Percentiles rank a stretch among this genome's conserved stretches.
Evolutionary conservation across 768 basidiomycete genomes (phyloP).

Genomic region (Artomyces pyxidatus): DNA sequence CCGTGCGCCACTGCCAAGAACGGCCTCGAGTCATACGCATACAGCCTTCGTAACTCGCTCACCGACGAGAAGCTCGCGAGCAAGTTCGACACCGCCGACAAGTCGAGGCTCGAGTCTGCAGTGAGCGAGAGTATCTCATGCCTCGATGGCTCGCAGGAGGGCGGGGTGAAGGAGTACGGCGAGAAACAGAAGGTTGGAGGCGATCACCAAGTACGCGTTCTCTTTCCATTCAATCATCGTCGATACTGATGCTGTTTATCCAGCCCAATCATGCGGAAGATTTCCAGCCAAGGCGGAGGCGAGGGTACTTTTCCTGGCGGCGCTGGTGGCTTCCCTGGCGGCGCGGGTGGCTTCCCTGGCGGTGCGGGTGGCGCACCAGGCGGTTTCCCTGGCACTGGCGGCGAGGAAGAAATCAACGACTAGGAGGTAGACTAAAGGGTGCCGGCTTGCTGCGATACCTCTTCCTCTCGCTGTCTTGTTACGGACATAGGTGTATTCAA

Average conservation of each 20-base stretch:
- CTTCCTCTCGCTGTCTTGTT: constrained; percentile 15
- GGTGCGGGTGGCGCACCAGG: constrained; percentile 56
- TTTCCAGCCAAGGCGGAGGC: constrained; percentile 46
- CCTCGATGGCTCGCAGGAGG: constrained; percentile 85
- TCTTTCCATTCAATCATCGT: neutral
- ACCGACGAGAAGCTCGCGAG: constrained; percentile 76
- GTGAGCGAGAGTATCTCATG: constrained; percentile 78
- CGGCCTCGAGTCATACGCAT: constrained; percentile 86
- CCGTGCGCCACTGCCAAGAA: constrained; percentile 85
- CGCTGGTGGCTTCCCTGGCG: constrained; percentile 54
- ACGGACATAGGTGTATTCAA: constrained; percentile 13
- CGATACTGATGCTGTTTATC: neutral
- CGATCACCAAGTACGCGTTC: constrained; percentile 51
- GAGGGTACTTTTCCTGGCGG: constrained; percentile 39
- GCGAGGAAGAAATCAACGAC: constrained; percentile 81
- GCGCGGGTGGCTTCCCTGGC: too few relatives aligned
- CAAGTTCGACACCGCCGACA: constrained; percentile 88
- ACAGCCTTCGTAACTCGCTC: constrained; percentile 90
- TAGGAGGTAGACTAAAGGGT: constrained; percentile 77
- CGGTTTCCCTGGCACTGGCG: constrained; percentile 39
- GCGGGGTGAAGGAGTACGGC: constrained; percentile 90
- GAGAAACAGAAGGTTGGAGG: constrained; percentile 85
- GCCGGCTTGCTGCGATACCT: constrained; percentile 10
- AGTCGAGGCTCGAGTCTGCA: constrained; percentile 70
- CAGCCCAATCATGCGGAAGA: constrained; percentile 55